phyloP scores from a whole-genome alignment of 306 rosid species.

The Quercus mongolica region DNA sequence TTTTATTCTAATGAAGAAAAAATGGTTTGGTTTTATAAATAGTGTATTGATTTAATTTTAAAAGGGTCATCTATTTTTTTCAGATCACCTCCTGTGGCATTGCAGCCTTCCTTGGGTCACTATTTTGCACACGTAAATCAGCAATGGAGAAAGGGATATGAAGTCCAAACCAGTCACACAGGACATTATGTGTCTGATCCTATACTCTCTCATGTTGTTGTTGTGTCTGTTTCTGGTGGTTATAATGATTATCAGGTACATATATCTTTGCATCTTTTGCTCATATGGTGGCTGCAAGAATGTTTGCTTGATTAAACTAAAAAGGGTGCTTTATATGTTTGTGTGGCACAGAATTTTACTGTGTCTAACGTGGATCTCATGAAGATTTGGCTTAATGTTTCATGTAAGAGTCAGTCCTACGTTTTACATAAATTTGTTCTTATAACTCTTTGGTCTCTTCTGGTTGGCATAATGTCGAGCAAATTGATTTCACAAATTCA shows the following conservation, averaged over 20 bases:
- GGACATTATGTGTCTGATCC: conserved; percentile 69
- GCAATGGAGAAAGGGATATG: conserved; percentile 85
- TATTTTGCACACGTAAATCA: conserved; percentile 76
- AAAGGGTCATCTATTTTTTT: conserved; percentile 40
- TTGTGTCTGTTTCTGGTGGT: conserved; percentile 86
- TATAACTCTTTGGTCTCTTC: background rate
- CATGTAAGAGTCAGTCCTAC: conserved; percentile 1
- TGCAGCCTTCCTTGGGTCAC: conserved; percentile 94
- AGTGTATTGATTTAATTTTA: conserved; percentile 31
- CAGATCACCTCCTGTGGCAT: conserved; percentile 97
- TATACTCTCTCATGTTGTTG: conserved; percentile 72
- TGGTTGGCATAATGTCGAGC: background rate
- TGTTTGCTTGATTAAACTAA: conserved; percentile 19
- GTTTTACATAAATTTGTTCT: background rate
- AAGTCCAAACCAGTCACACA: conserved; percentile 55
- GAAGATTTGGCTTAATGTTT: conserved; percentile 14
- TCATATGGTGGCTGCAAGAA: background rate
- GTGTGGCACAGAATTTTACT: background rate
- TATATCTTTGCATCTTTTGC: conserved; percentile 2
- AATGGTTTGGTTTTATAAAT: conserved; percentile 16
- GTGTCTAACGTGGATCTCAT: conserved; percentile 5
- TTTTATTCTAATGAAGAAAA: background rate
- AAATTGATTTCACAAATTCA: background rate
- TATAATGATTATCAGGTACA: conserved; percentile 90
- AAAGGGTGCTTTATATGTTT: conserved; percentile 18